A percentile compares a stretch with the other conserved stretches of the same genome.
Evolutionary conservation across 2,329 filamentous ascomycete genomes (phyloP).

Genomic region (Beauveria scarabaeidicola): DNA sequence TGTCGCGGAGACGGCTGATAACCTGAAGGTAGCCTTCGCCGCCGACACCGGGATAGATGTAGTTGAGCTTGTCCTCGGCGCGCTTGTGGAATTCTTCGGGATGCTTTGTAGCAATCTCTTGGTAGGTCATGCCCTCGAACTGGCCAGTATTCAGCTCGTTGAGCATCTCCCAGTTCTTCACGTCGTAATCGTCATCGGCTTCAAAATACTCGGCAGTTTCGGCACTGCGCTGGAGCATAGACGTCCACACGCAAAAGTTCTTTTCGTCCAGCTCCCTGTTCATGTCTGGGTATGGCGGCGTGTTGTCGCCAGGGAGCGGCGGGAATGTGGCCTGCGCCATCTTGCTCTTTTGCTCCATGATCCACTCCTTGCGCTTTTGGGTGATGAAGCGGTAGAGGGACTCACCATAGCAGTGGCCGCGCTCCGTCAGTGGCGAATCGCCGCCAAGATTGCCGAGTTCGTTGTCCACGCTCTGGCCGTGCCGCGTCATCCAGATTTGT

Average conservation of each 20-base stretch:
- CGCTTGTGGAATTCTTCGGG: conserved; percentile 77
- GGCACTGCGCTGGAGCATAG: conserved; percentile 85
- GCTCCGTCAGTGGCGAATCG: conserved; percentile 73
- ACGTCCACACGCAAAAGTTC: conserved; percentile 97
- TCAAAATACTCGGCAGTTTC: conserved; percentile 87
- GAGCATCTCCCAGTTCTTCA: conserved; percentile 96
- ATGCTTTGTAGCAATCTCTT: conserved; percentile 72
- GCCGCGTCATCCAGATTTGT: conserved; percentile 96
- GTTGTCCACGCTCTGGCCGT: conserved; percentile 88
- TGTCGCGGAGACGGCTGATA: conserved; percentile 87
- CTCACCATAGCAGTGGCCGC: conserved; percentile 69
- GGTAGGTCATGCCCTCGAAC: conserved; percentile 93
- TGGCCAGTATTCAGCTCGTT: conserved; percentile 90
- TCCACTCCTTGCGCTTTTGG: conserved; percentile 70
- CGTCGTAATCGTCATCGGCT: conserved; percentile 83
- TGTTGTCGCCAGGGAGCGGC: conserved; percentile 83
- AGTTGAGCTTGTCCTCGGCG: conserved; percentile 79
- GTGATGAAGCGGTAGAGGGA: conserved; percentile 80
- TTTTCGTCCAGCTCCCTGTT: conserved; percentile 64
- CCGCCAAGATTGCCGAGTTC: conserved; percentile 82
- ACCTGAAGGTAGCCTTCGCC: conserved; percentile 96
- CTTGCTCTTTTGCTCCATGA: conserved; percentile 72
- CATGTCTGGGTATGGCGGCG: conserved; percentile 87
- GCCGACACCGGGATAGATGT: conserved; percentile 91
- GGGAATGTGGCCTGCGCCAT: conserved; percentile 72